Percentiles rank a stretch among this genome's conserved stretches.
phyloP scores from a whole-genome alignment of 2,329 filamentous ascomycete species.

The Fusarium sp. region DNA sequence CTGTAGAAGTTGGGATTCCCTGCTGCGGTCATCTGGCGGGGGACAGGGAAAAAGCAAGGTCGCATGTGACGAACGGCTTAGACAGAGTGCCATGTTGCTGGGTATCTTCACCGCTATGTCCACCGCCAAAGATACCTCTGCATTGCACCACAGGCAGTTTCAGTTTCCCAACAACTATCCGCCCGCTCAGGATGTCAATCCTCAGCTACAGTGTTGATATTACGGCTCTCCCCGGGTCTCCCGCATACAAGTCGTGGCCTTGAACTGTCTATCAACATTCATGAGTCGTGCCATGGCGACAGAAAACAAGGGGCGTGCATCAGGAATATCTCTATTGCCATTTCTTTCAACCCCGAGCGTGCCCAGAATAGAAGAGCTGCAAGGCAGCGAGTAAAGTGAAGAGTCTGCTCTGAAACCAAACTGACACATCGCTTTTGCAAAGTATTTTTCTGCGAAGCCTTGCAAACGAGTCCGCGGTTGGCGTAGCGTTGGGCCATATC shows the following conservation, averaged over 20 bases:
- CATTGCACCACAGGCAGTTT: slow-evolving; percentile 15
- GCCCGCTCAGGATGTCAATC: slow-evolving; percentile 6
- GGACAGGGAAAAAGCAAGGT: slow-evolving; percentile 38
- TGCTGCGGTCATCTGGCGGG: slow-evolving; percentile 10
- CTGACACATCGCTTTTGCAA: slow-evolving; percentile 4
- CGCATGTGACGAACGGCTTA: slow-evolving; percentile 30
- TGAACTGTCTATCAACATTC: neutral
- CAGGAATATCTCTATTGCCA: neutral
- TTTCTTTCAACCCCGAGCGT: neutral
- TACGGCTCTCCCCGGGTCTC: neutral
- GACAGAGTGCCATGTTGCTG: slow-evolving; percentile 28
- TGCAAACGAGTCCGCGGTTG: neutral
- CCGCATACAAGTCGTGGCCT: neutral
- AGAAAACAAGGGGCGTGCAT: neutral
- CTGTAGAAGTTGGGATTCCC: slow-evolving; percentile 8
- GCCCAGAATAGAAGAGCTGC: neutral
- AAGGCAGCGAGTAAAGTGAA: neutral
- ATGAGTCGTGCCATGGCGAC: neutral
- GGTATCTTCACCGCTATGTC: slow-evolving; percentile 37
- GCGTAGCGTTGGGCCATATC: slow-evolving; percentile 18
- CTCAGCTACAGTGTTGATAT: slow-evolving; percentile 2
- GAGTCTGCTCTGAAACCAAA: neutral
- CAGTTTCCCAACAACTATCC: slow-evolving; percentile 19
- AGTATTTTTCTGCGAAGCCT: neutral
- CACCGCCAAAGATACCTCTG: slow-evolving; percentile 34